Evolutionary conservation across 768 basidiomycete species (phyloP).

Genomic region (Boletus reticuloceps): DNA sequence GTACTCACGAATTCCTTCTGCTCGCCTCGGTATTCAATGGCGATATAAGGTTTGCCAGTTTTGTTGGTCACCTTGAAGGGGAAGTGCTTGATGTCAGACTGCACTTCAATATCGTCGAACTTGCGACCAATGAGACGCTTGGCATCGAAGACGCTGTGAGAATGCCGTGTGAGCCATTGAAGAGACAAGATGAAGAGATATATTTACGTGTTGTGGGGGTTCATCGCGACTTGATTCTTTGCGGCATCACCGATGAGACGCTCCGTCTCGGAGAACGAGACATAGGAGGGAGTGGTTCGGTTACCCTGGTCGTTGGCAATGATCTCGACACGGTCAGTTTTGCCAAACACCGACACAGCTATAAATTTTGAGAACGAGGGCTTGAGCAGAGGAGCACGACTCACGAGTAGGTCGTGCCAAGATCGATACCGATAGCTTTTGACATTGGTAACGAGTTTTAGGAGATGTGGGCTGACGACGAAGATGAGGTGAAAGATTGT

Average conservation of each 20-base stretch:
- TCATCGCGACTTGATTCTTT: slow-evolving; percentile 99
- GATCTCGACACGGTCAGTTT: slow-evolving; percentile 98
- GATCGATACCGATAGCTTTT: slow-evolving; percentile 89
- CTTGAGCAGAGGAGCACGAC: slow-evolving; percentile 26
- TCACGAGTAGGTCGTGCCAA: slow-evolving; percentile 91
- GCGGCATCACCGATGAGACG: slow-evolving; percentile 99
- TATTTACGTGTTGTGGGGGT: slow-evolving; percentile 83
- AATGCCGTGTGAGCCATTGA: slow-evolving; percentile 1
- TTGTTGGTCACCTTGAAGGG: slow-evolving; percentile 90
- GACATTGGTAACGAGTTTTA: slow-evolving; percentile 39
- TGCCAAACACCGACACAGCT: slow-evolving; percentile 99
- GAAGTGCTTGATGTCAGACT: slow-evolving; percentile 86
- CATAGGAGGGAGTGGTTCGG: slow-evolving; percentile 94
- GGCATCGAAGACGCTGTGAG: slow-evolving; percentile 85
- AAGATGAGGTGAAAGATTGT: not conserved
- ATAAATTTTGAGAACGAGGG: slow-evolving; percentile 13
- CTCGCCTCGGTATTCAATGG: slow-evolving; percentile 91
- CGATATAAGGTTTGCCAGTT: slow-evolving; percentile 84
- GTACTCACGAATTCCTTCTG: slow-evolving; percentile 83
- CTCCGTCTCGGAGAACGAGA: slow-evolving; percentile 92
- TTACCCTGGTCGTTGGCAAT: slow-evolving; percentile 96
- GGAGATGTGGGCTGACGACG: slow-evolving; percentile 4
- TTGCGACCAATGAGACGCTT: slow-evolving; percentile 98
- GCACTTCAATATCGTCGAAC: slow-evolving; percentile 81
- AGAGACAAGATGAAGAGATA: not conserved